A percentile compares a stretch with the other conserved stretches of the same genome.
These are phyloP conservation scores for Colletotrichum lini DNA, from an alignment of 2,329 filamentous ascomycete species.

Conservation along the genomic window DNA sequence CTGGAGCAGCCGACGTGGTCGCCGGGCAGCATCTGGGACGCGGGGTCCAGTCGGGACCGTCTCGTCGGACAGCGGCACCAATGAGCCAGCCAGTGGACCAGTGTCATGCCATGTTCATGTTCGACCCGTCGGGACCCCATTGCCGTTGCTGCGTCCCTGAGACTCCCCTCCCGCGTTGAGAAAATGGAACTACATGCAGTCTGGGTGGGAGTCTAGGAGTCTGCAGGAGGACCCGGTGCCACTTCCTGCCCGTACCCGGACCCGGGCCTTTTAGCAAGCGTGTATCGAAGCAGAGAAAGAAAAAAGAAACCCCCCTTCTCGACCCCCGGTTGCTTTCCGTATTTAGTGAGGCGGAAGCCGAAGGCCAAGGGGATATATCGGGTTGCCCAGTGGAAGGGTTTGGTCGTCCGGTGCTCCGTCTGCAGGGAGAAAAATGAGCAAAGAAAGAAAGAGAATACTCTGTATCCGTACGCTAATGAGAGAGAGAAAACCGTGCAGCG, in stretches of 20 bases:
- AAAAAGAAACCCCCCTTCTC: slow-evolving; percentile 10
- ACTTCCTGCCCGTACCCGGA: slow-evolving; percentile 8
- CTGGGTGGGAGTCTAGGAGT: neutral
- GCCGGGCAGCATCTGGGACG: slow-evolving; percentile 18
- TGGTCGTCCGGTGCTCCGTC: slow-evolving; percentile 28
- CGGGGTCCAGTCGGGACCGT: slow-evolving; percentile 11
- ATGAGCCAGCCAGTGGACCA: neutral
- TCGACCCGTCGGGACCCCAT: slow-evolving; percentile 15
- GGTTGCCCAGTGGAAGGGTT: slow-evolving; percentile 41
- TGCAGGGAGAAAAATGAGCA: slow-evolving; percentile 28
- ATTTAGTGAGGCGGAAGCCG: slow-evolving; percentile 13
- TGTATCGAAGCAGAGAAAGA: slow-evolving; percentile 3
- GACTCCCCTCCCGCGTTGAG: neutral
- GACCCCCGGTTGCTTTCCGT: slow-evolving; percentile 28
- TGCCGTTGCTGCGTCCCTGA: slow-evolving; percentile 11
- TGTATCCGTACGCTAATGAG: neutral
- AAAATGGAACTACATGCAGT: slow-evolving; percentile 6
- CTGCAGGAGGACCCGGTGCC: neutral
- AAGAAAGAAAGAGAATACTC: neutral
- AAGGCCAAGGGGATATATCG: slow-evolving; percentile 25
- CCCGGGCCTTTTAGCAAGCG: slow-evolving; percentile 10
- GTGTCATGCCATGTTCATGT: slow-evolving; percentile 2
- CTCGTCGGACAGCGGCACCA: neutral
- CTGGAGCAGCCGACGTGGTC: slow-evolving; percentile 15
- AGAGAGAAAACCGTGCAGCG: slow-evolving; percentile 13